These are phyloP conservation scores for Candida ficus DNA, from an alignment of 805 yeast genomes.

Conservation along the genomic window DNA sequence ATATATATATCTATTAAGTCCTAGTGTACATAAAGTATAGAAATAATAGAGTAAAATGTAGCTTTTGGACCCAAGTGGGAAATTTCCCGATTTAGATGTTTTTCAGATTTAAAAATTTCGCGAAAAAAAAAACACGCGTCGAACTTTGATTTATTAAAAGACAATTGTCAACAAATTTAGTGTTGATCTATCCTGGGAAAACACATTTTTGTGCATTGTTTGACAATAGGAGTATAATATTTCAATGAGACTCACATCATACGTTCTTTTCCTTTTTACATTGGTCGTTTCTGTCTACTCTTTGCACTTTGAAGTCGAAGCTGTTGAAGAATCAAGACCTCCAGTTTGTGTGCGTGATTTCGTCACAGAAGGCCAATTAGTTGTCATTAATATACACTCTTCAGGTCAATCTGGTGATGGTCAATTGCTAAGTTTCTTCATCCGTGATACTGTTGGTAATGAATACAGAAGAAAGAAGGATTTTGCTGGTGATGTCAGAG, in stretches of 20 bases:
- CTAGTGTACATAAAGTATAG: no score
- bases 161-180: slow-evolving; percentile 6
- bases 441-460: slow-evolving; percentile 78
- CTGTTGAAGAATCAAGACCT: slow-evolving; percentile 35
- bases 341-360: slow-evolving; percentile 92
- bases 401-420: slow-evolving; percentile 83
- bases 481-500: slow-evolving; percentile 63
- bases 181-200: not conserved
- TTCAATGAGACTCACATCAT: slow-evolving; percentile 13
- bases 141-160: not conserved
- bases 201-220: not conserved
- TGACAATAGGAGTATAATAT: not conserved
- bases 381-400: slow-evolving; percentile 75
- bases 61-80: no score
- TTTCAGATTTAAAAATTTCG: no score
- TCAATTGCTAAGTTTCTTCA: slow-evolving; percentile 62
- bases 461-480: slow-evolving; percentile 77
- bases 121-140: slow-evolving; percentile 5
- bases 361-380: slow-evolving; percentile 77
- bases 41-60: no score
- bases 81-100: no score
- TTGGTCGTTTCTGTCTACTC: slow-evolving; percentile 26
- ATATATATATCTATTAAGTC: no score
- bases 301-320: slow-evolving; percentile 50
- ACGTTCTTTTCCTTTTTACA: slow-evolving; percentile 13